Evolutionary conservation across 2,329 filamentous ascomycete genomes (phyloP), one percentile per base, ranked within the genome.

Genomic region (Penicillium thymicola): DNA sequence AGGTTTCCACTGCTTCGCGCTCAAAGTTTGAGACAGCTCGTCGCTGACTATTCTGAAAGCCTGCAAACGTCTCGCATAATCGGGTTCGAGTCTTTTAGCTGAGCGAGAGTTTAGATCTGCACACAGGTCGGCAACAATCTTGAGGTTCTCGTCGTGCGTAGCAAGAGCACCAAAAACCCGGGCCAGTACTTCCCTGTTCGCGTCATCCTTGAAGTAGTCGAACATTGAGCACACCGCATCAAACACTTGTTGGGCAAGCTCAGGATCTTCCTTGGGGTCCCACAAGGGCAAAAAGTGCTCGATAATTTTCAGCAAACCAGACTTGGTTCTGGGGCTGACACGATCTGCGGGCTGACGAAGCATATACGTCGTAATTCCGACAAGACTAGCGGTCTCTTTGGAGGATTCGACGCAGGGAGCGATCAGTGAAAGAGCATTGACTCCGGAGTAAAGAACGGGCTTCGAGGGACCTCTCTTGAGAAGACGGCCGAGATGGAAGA

Each of bases 171-270:
- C 74, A 8, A 97, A 76, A 4, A 96, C 88, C 43, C 86, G 81
- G 16, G 89, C 89, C 28, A 97, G 76, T 0, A 90, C 81, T 59
- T 86, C 81, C 53, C 94, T 84, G 68, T 91, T 95, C 42, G 84
- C 78, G 42, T 86, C 83, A 71, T 97, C 92, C 65, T 87, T 90
- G 78, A 97, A 93, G 70, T 92, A 96, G 53, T 90, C 89, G 70
- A 96, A 97, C 34, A 97, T 82, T 0, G 89, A 87, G 4, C 89
- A 88, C 10, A 94, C 76, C 0, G 90, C 90, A 44, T 85, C 79
- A 70, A 89, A 96, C 0, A 95, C 84, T 36, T 83, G 81, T 43
- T 81, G 76, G 47, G 84, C 84, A 16, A 93, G 75, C 25, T 81
- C 79, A 6, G 74, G 67, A 47, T 89, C 81, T 57, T 82, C 79